Percentiles rank a stretch among this genome's conserved stretches.
These are phyloP conservation scores for Penicillium sp. DNA, from an alignment of 2,329 filamentous ascomycete species.

Conservation along the genomic window DNA sequence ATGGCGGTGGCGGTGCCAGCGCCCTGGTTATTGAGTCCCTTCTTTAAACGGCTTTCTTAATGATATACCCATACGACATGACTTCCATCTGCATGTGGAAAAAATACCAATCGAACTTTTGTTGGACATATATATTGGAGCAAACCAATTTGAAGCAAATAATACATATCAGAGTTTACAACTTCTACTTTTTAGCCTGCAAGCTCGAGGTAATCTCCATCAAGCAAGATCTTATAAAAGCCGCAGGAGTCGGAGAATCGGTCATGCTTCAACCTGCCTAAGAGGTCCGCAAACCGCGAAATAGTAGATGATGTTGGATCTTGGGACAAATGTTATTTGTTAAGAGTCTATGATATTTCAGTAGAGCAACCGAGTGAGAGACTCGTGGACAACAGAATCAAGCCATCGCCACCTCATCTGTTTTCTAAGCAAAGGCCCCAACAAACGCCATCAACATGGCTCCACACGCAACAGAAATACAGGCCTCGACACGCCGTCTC, in stretches of 20 bases:
- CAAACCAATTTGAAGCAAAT: neutral
- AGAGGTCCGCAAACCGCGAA: neutral
- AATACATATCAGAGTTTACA: neutral
- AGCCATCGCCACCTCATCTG: neutral
- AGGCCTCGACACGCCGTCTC: slow-evolving; percentile 57
- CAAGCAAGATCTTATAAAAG: neutral
- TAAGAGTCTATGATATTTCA: neutral
- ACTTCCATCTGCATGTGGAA: slow-evolving; percentile 13
- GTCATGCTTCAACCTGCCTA: neutral
- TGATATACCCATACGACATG: slow-evolving; percentile 21
- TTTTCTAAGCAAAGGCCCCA: slow-evolving; percentile 57
- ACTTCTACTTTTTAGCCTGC: neutral
- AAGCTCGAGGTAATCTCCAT: neutral
- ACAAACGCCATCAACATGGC: slow-evolving; percentile 62
- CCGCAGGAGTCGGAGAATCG: neutral
- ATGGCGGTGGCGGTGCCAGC: slow-evolving; percentile 92
- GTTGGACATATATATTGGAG: slow-evolving; percentile 3
- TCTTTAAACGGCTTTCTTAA: slow-evolving; percentile 29
- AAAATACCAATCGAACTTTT: slow-evolving; percentile 6
- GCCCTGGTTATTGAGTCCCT: slow-evolving; percentile 79
- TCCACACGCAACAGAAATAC: slow-evolving; percentile 57
- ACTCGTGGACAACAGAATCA: neutral
- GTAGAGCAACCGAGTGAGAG: neutral
- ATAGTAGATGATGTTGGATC: neutral
- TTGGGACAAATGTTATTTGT: neutral